These are phyloP conservation scores for Chrysochromulina tobinii DNA, from an alignment of 78 protist genomes.

Conservation along the genomic window DNA sequence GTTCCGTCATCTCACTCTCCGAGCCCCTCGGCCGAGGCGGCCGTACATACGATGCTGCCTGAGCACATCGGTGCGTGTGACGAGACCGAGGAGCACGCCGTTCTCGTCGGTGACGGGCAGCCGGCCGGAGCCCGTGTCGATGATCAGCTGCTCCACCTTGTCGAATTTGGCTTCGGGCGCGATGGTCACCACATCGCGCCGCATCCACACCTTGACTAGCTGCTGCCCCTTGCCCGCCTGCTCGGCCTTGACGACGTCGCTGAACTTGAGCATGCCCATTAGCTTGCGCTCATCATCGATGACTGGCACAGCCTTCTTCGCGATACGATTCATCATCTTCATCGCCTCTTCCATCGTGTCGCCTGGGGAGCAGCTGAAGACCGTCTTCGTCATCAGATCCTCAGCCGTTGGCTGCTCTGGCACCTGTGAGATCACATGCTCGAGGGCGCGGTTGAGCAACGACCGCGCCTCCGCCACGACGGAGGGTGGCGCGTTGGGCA, in stretches of 20 bases:
- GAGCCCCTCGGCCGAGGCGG: no score
- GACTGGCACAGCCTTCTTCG: background rate
- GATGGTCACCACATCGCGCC: background rate
- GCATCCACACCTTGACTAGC: background rate
- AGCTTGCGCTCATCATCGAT: background rate
- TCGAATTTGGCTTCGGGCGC: background rate
- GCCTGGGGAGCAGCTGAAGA: background rate
- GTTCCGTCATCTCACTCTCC: no score
- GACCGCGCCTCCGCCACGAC: background rate
- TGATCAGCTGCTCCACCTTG: background rate
- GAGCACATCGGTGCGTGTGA: slow-evolving; percentile 32
- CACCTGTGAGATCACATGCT: background rate
- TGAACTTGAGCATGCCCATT: background rate
- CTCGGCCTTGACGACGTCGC: background rate
- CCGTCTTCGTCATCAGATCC: background rate
- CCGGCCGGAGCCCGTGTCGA: background rate
- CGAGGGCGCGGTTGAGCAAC: background rate
- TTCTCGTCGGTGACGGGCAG: background rate
- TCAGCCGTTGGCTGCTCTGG: background rate
- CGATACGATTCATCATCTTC: background rate
- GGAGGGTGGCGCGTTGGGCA: no score
- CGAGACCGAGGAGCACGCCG: background rate
- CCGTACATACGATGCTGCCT: background rate
- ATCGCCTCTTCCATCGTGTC: background rate
- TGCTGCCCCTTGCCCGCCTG: background rate